Percentiles rank a stretch among this genome's conserved stretches.
phyloP scores from a whole-genome alignment of 345 rosid species.

The Euphorbia pulcherrima region DNA sequence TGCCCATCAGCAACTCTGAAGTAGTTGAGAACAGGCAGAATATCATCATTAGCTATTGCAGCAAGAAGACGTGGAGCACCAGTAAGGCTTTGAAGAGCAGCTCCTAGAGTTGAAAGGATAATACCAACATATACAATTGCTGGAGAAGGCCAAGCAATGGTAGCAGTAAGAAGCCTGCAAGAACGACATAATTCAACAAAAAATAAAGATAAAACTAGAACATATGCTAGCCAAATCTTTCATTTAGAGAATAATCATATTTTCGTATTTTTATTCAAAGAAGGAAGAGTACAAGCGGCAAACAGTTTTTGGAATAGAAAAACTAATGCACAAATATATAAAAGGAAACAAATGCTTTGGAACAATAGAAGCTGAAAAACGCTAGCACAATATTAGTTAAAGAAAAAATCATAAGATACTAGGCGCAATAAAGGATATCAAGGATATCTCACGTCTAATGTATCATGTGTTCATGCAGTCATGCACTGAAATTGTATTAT shows the following conservation, averaged over 20 bases:
- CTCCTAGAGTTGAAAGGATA: constrained; percentile 96
- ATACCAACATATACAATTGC: constrained; percentile 78
- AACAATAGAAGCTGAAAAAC: background rate
- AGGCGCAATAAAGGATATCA: background rate
- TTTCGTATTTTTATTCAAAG: background rate
- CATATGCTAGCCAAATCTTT: background rate
- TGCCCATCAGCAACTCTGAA: constrained; percentile 84
- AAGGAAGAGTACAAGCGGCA: background rate
- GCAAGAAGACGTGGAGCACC: constrained; percentile 99
- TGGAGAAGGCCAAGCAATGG: constrained; percentile 96
- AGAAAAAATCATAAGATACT: background rate
- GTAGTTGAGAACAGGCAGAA: constrained; percentile 92
- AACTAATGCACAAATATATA: background rate
- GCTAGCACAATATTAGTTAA: background rate
- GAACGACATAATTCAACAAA: constrained; percentile 20
- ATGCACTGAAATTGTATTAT: background rate
- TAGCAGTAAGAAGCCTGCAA: constrained; percentile 82
- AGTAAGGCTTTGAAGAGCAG: constrained; percentile 96
- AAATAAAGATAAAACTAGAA: background rate
- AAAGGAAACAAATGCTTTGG: background rate
- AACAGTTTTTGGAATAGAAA: background rate
- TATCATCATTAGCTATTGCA: constrained; percentile 99
- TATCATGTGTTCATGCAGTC: background rate
- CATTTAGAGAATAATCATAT: background rate
- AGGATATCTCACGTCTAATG: background rate